Base-by-base conservation (phyloP, 495 filamentous ascomycete species). In the Aspergillus incahuasiensis region DNA sequence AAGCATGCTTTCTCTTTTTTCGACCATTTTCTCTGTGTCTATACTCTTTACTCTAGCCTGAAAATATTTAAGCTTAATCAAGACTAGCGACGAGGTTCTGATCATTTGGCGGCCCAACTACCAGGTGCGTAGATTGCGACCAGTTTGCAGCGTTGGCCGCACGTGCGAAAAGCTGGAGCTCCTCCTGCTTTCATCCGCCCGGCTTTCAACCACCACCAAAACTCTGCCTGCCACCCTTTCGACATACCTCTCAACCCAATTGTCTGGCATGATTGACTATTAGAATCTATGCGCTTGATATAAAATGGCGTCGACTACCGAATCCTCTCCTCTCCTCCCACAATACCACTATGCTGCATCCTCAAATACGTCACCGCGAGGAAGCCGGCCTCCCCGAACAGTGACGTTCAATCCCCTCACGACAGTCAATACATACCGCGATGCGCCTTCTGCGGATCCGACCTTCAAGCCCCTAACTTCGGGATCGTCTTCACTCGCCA, bases 341-440 rank as follows among this genome's bases (percentile, higher is more conserved):
- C 71, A 73, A 49, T 65, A 77, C 42, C 67, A 70, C 34, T 61
- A 65, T 28, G 49, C 72, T 43, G 50, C 60, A 19, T 35, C 65
- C 42, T 54, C 66, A 49, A 65, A 67, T 70, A 71, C 69, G 62
- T 74, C 74, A 72, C 73, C 68, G 58, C 66, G 68, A 65, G 57
- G 71, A 34, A 67, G 56, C 60, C 75, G 72, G 43, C 61, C 68
- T 20, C 68, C 76, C 39, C 80, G 86, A 58, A 87, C 77, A 52
- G 86, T 90, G 39, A 87, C 86, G 2, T 90, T 90, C 73, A 87
- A 84, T 65, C 85, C 82, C 22, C 73, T 82, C 49, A 73, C 86
- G 32, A 82, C 80, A 38, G 77, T 89, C 51, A 80, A 77, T 44
- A 77, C 80, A 39, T 75, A 79, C 63, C 76, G 77, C 58, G 73